A percentile compares a stretch with the other conserved stretches of the same genome.
phyloP scores from a whole-genome alignment of 2,329 filamentous ascomycete genomes.

The Pseudonectria foliicola region DNA sequence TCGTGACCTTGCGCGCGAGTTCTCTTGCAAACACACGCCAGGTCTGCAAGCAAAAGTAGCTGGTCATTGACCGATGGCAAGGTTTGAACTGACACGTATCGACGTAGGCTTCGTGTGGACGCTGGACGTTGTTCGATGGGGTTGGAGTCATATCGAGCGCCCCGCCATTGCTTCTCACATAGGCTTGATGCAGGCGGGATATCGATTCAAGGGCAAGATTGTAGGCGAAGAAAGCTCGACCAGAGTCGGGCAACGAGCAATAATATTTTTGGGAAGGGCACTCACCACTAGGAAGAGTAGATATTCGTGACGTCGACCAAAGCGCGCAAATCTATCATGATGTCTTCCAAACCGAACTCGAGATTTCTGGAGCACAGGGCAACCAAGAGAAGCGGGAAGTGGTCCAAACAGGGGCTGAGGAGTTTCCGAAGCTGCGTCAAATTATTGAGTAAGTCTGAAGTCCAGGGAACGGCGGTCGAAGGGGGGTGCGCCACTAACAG shows the following conservation, averaged over 20 bases:
- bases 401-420: slow-evolving; percentile 6
- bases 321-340: slow-evolving; percentile 35
- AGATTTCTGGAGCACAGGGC: slow-evolving; percentile 17
- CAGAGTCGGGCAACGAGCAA: slow-evolving; percentile 1
- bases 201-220: neutral
- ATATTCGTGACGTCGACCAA: slow-evolving; percentile 23
- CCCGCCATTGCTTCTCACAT: no score
- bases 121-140: no score
- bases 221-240: slow-evolving; percentile 3
- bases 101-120: no score
- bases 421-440: slow-evolving; percentile 7
- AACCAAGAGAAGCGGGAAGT: slow-evolving; percentile 12
- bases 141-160: no score
- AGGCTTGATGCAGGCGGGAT: neutral
- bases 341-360: slow-evolving; percentile 26
- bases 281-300: slow-evolving; percentile 36
- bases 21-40: no score
- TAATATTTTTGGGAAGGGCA: slow-evolving; percentile 2
- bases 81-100: no score
- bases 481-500: slow-evolving; percentile 13
- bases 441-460: slow-evolving; percentile 2
- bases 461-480: slow-evolving; percentile 9
- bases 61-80: neutral
- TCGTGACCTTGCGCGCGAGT: no score
- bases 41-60: neutral